Evolutionary conservation across 306 rosid genomes (phyloP).

Genomic region (Vigna mungo): DNA sequence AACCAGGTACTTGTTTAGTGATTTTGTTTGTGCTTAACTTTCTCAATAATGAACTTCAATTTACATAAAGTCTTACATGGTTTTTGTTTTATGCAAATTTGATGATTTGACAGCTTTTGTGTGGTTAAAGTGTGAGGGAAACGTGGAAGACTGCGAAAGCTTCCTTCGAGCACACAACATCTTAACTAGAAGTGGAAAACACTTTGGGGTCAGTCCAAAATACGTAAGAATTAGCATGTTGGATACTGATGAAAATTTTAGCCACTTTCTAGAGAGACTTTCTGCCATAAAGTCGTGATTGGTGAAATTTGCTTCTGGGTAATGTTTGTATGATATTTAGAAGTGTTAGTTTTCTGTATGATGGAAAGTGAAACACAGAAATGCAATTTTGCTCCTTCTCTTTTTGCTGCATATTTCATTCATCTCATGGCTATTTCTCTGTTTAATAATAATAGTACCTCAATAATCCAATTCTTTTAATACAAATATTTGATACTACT

Average conservation of each 20-base stretch:
- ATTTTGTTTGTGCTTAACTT: too few relatives aligned
- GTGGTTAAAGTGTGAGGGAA: constrained; percentile 61
- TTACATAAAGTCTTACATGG: background rate
- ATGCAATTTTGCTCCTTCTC: constrained; percentile 10
- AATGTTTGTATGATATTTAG: background rate
- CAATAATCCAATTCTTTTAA: too few relatives aligned
- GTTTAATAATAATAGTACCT: too few relatives aligned
- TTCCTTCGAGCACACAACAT: constrained; percentile 53
- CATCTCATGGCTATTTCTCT: too few relatives aligned
- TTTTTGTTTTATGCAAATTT: background rate
- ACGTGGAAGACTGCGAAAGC: constrained; percentile 58
- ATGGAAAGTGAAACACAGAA: constrained; percentile 2
- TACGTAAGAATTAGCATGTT: constrained; percentile 63
- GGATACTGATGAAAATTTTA: constrained; percentile 56
- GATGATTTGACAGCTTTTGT: constrained; percentile 57
- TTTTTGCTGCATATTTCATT: too few relatives aligned
- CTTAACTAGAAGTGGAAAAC: constrained; percentile 58
- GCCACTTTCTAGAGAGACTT: constrained; percentile 48
- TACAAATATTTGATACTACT: too few relatives aligned
- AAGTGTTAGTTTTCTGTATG: constrained; percentile 5
- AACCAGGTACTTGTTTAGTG: constrained; percentile 62
- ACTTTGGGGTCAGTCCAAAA: constrained; percentile 58
- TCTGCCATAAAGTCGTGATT: constrained; percentile 33
- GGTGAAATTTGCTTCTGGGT: background rate
- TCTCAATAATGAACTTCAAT: background rate